Base-by-base conservation (phyloP, 495 filamentous ascomycete genomes). In the Aspergillus heteromorphus region DNA sequence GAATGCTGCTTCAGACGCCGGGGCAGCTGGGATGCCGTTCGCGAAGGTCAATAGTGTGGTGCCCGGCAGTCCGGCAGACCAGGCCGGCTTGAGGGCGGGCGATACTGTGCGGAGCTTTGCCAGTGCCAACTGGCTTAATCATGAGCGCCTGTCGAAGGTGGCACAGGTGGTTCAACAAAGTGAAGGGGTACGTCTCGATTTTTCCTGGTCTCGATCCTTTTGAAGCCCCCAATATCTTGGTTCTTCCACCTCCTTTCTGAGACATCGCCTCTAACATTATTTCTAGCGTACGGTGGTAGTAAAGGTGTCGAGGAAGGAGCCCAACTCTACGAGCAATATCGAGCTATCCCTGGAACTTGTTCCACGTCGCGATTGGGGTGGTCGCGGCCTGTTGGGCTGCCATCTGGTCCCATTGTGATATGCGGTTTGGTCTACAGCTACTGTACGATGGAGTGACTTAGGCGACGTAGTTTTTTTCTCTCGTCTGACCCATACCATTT, bases 41-140 rank as follows among this genome's bases (percentile, higher is more conserved):
- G 95, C 95, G 17, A 93, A 81, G 63, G 87, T 99, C 55, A 97
- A 96, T 59, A 87, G 79, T 36, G 87, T 99, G 18, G 85, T 83
- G 21, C 62, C 78, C 6, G 79, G 79, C 18, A 95, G 92, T 63
- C 95, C 95, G 19, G 95, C 95, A 19, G 85, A 86, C 21, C 69
- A 81, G 47, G 92, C 95, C 11, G 95, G 95, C 11, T 70, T 99
- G 63, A 86, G 83, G 67, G 72, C 79, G 16, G 92, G 91, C n/a
- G 95, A 99, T 70, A 69, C 78, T 53, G 83, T 99, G 56, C 82
- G 84, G 55, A 83, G 81, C 65, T 96, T 99, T 75, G 95, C 92
- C 41, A 82, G 76, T 55, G 87, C 88, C 18, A 86, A 89, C 61
- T 85, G 78, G 72, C 72, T 83, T 48, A 97, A 97, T 65, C 86